Conservation (phyloP, 768 basidiomycete species). For the Phanerochaete sordida region DNA sequence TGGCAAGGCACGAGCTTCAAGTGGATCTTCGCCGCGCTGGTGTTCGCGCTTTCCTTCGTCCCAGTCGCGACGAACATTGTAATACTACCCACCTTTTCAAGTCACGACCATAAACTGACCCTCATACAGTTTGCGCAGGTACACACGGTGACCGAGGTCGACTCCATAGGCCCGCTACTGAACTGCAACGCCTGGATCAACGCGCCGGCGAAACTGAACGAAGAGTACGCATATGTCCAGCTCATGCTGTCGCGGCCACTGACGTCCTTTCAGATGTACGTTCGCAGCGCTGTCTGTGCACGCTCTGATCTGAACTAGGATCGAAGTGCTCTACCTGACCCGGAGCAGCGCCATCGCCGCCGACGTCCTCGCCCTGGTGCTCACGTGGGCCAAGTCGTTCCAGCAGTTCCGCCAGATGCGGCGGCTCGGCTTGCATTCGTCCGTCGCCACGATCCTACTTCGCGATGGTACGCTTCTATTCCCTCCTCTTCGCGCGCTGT, state of each 20-base stretch:
- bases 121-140: background rate
- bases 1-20: background rate
- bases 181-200: too few species aligned
- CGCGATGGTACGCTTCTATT: background rate
- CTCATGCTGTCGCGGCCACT: too few species aligned
- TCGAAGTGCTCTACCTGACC: background rate
- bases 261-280: background rate
- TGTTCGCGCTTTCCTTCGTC: background rate
- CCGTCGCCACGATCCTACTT: background rate
- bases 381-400: background rate
- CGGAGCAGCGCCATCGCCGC: background rate
- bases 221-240: too few species aligned
- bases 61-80: background rate
- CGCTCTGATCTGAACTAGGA: background rate
- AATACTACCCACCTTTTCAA: background rate
- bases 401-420: background rate
- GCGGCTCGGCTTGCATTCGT: background rate
- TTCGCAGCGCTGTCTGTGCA: background rate
- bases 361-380: background rate
- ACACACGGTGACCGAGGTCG: background rate
- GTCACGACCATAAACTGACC: too few species aligned
- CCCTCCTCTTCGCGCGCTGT: too few species aligned
- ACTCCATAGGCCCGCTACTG: too few species aligned
- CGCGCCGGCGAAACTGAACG: too few species aligned
- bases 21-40: background rate